Conservation (phyloP, 2,329 filamentous ascomycete species). For the Ascochyta lentis region DNA sequence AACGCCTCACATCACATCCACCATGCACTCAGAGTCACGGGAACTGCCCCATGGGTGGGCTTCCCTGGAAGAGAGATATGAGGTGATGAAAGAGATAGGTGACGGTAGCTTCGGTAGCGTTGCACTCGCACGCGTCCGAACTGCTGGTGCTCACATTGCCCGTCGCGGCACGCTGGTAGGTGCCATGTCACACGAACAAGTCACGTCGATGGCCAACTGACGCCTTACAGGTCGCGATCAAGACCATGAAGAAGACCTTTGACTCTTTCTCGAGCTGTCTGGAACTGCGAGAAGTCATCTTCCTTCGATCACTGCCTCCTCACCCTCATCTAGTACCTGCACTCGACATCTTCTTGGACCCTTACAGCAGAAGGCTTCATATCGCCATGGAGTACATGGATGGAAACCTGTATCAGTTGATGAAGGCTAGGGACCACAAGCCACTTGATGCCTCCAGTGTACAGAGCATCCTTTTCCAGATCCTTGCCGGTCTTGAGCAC, state of each 20-base stretch:
- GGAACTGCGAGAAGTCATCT: constrained; percentile 95
- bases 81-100: constrained; percentile 96
- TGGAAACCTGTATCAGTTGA: constrained; percentile 96
- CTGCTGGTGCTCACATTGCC: constrained; percentile 86
- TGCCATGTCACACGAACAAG: constrained; percentile 48
- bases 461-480: constrained; percentile 97
- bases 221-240: constrained; percentile 83
- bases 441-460: constrained; percentile 87
- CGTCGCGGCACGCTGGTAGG: constrained; percentile 88
- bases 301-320: constrained; percentile 83
- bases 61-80: constrained; percentile 89
- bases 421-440: constrained; percentile 98
- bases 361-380: constrained; percentile 93
- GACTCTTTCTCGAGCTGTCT: constrained; percentile 89
- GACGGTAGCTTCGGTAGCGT: constrained; percentile 99
- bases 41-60: constrained; percentile 71
- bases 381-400: constrained; percentile 99
- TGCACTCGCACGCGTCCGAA: constrained; percentile 86
- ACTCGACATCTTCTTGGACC: constrained; percentile 97
- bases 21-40: constrained; percentile 78
- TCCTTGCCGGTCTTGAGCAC: constrained; percentile 93
- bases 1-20: constrained; percentile 25
- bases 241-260: constrained; percentile 99
- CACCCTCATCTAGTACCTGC: constrained; percentile 96
- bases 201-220: constrained; percentile 25